Base-by-base conservation (phyloP, 768 basidiomycete genomes). In the Xerocomus brunneocitrinus region DNA sequence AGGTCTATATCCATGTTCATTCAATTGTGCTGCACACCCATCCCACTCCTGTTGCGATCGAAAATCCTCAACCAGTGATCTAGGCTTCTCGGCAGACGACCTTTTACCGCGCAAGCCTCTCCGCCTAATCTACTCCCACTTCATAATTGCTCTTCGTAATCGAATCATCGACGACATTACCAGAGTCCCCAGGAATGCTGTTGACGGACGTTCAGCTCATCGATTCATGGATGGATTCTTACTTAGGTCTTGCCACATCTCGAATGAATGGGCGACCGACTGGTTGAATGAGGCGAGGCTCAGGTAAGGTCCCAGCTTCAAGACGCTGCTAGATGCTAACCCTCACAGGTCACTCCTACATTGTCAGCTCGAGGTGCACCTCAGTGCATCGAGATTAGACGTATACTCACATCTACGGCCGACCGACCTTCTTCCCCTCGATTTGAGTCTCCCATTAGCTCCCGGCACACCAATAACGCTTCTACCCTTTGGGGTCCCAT, bases 401-500 rank as follows among this genome's bases (percentile, higher is more conserved):
- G 68, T 91, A n/a, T 85, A 87, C 53, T 82, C 85, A 1, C 72
- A 79, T 16, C 73, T 88, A 34, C 70, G 75, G 10, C 66, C 79
- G 5, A 86, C 87, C 2, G 76, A 79, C 19, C 81, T 82, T 61
- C 69, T 84, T 42, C 78, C 83, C 8, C 70, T 90, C 6, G 52
- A 57, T 53, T 44, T 53, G 31, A 44, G 44, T 25, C 67, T 77
- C 12, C 79, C 82, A 22, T 64, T 81, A 16, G 65, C 77, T 27
- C 66, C 81, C 9, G 88, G 89, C 8, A 76, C 83, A 10, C 87
- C 88, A 8, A 83, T 91, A 47, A 77, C 74, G 9, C 74, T 92
- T 4, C 75, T 91, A 19, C 89, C 89, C 5, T 77, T 82, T 55
- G 84, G 80, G 30, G 82, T 79, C 4, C 87, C 89, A 2, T 88